Evolutionary conservation across 2,329 filamentous ascomycete species (phyloP), one percentile per base, ranked within the genome.

Genomic region (Cytospora piceae): DNA sequence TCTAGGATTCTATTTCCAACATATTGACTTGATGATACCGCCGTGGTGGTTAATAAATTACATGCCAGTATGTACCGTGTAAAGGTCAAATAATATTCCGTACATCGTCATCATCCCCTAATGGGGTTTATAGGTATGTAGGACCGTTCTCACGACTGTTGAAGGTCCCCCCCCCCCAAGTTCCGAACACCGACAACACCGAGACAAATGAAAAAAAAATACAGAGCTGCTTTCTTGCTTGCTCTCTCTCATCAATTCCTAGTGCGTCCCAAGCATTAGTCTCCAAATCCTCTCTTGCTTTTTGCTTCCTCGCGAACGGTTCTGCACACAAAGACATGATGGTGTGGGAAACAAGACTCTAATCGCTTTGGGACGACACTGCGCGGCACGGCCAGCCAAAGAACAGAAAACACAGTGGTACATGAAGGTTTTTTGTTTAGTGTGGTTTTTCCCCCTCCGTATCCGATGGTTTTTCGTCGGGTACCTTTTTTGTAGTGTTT

Each of bases 231-330:
- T 24, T 46, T 31, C 49, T 46, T 34, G 22, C 27, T 42, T 46
- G 37, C 46, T 42, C 31, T 42, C 31, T 32, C n/a, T 46, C 49
- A 56, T 68, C 66, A 68, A 57, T 68, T 68, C 63, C 66, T 68
- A 66, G 42, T 66, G 58, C 53, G 34, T 61, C 66, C 66, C 56
- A 63, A 63, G 24, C 29, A 68, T 68, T 68, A 68, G 66, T 63
- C 32, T 59, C 63, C 24, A 53, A 37, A 32, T 57, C 37, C 58
- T 59, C 20, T 62, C 15, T 22, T 58, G 58, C n/a, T 56, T 52
- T 29, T 53, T 32, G 20, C 52, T 37, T 46, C 27, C 14, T 56
- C 39, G 37, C 22, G 34, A 29, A 27, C 22, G 42, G 5, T 42
- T 42, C 39, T 49, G 46, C 46, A 49, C 22, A 49, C 22, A 49